phyloP scores from a whole-genome alignment of 164 flowering plant genomes.

The Berberis thunbergii region DNA sequence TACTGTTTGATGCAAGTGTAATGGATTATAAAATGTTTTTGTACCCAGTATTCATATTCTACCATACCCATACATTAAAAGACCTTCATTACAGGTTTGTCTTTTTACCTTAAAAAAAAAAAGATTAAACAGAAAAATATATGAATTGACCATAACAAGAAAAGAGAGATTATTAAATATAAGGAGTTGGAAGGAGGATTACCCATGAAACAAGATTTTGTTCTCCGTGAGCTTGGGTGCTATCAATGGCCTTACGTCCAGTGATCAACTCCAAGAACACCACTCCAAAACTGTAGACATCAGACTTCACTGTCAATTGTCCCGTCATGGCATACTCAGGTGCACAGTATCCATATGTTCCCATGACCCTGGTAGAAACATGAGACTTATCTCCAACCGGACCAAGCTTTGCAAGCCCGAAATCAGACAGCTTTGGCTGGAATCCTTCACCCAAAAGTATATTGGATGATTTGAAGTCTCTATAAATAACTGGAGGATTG shows the following conservation, averaged over 20 bases:
- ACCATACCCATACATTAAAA: no score
- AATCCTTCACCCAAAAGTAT: slow-evolving; percentile 45
- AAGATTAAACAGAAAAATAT: no score
- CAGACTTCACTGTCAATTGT: slow-evolving; percentile 41
- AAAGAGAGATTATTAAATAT: background rate
- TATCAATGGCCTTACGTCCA: slow-evolving; percentile 41
- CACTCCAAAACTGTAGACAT: slow-evolving; percentile 51
- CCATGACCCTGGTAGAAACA: slow-evolving; percentile 54
- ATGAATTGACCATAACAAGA: background rate
- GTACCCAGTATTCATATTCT: no score
- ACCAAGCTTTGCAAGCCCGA: slow-evolving; percentile 55
- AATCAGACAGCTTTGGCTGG: slow-evolving; percentile 73
- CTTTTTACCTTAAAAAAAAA: no score
- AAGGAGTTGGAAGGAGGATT: slow-evolving; percentile 4
- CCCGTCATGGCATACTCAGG: slow-evolving; percentile 56
- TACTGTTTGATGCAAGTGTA: no score
- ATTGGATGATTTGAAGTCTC: slow-evolving; percentile 66
- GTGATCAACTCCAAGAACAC: slow-evolving; percentile 46
- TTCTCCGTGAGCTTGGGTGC: slow-evolving; percentile 25
- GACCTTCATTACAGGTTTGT: no score
- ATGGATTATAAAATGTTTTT: no score
- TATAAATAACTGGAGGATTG: slow-evolving; percentile 58
- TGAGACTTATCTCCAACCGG: slow-evolving; percentile 40
- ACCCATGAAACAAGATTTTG: slow-evolving; percentile 48
- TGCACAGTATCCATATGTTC: slow-evolving; percentile 51